Evolutionary conservation across 129 eudicot genomes (phyloP), one percentile per base, ranked within the genome.

Genomic region (Chrysanthemum lavandulifolium): DNA sequence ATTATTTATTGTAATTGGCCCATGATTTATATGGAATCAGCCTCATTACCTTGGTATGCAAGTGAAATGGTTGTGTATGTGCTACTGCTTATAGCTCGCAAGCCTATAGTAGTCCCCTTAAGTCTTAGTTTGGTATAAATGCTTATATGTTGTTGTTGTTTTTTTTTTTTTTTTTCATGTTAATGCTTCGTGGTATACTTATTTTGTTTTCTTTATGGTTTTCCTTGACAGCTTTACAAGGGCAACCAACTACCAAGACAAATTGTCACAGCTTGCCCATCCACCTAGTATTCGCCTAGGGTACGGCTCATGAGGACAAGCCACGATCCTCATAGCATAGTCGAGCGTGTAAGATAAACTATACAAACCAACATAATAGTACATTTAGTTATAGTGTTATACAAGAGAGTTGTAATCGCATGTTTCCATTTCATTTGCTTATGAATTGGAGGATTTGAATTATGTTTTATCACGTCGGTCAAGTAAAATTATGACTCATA

Each of bases 251-350:
- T 54, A 69, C 91, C 2, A 82, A 89, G 78, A 81, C 98, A n/a
- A 63, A 80, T 89, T 14, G 92, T 80, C 5, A 78, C 90, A 13
- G 84, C n/a, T 84, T 75, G 89, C 98, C 8, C 98, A 89, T 50
- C 98, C 88, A 19, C 96, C 98, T 64, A 62, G 76, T 65, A 87
- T 85, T 68, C 84, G 96, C 19, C 98, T 43, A 82, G 98, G 85
- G 98, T 93, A 27, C 86, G 64, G 98, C 98, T 63, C 80, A 40
- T 79, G 98, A 18, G 98, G 98, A 63, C 98, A 93, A 78, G 98
- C 97, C 49, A 93, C 98, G 98, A 93, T 82, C 98, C 98, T 50
- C 98, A 93, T 73, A 93, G 98, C 77, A 93, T 93, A 36, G 98
- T 97, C 74, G 98, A 93, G 77, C 85, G 98, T 80, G 98, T 89